Base-by-base conservation (phyloP, 139 green algal species). In the Ettlia oleoabundans region DNA sequence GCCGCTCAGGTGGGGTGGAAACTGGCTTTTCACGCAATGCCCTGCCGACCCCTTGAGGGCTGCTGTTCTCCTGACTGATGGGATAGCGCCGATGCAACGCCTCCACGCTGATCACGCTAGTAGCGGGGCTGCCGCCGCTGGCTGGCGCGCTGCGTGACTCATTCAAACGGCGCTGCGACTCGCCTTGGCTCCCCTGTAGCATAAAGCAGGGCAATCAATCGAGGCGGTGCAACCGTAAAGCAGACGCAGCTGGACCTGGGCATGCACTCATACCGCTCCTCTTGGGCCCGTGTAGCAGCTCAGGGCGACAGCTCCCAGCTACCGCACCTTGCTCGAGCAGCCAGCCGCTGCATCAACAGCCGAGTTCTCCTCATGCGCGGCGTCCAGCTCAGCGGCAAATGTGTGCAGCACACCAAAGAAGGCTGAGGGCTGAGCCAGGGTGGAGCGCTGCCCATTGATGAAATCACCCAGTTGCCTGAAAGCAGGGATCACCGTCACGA, bases 371-470 rank as follows among this genome's bases (percentile, higher is more conserved):
- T 30, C 19, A 28, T 88, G 79, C 0, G 90, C 90, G 1, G 42
- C 79, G 0, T 86, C 88, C 43, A 93, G 86, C 43, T 92, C 81
- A 0, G 74, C 8, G 0, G 83, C 82, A 72, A 93, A 91, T 8
- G 52, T 78, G 41, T 70, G 24, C 32, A 93, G 61, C 55, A 90
- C 55, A 8, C 52, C 41, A 68, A 93, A 93, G 82, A 93, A 86
- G 15, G 51, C 67, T 2, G 80, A 28, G 15, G 75, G 52, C 21
- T 82, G 73, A 24, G 87, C 78, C 41, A 88, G 76, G 28, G 82
- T 86, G 72, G 80, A 80, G 35, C 37, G 55, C 24, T 74, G 61
- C 38, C 84, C 89, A 61, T 91, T 92, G 5, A 91, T 55, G 69
- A 87, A 90, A 4, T n/a, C 38, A 33, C 83, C 62, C 37, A 88